Conservation (phyloP, 2,329 filamentous ascomycete genomes). For the Nothophaeocryptopus gaeumannii region DNA sequence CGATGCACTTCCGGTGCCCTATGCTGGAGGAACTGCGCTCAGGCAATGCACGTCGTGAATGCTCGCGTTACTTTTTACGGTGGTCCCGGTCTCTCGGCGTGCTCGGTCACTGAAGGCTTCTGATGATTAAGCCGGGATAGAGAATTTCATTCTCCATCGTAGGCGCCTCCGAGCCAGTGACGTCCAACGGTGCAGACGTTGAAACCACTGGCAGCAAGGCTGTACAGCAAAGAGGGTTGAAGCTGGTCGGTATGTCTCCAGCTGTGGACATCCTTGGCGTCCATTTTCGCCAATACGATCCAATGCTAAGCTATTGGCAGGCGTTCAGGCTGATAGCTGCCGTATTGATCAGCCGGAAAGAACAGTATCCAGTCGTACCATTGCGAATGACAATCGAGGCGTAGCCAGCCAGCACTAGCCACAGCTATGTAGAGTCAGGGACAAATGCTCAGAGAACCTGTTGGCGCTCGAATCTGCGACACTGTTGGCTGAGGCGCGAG, state of each 20-base stretch:
- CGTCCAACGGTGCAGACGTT: not conserved
- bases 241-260: not conserved
- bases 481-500: not conserved
- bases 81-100: slow-evolving; percentile 2
- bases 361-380: slow-evolving; percentile 1
- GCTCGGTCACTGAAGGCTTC: slow-evolving; percentile 1
- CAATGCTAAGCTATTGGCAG: not conserved
- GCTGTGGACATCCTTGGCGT: not conserved
- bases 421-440: not conserved
- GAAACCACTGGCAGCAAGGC: not conserved
- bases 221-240: not conserved
- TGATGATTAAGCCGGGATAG: slow-evolving; percentile 4
- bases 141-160: slow-evolving; percentile 1
- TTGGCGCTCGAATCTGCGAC: slow-evolving; percentile 4
- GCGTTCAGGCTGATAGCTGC: not conserved
- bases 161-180: not conserved
- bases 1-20: not conserved
- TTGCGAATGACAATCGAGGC: not conserved
- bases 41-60: slow-evolving; percentile 2
- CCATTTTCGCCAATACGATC: not conserved
- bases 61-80: not conserved
- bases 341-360: slow-evolving; percentile 1
- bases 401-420: slow-evolving; percentile 6
- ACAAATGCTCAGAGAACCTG: not conserved
- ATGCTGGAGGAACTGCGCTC: not conserved